These are phyloP conservation scores for Allantophomopsis lycopodina DNA, from an alignment of 2,329 filamentous ascomycete genomes.

Conservation along the genomic window DNA sequence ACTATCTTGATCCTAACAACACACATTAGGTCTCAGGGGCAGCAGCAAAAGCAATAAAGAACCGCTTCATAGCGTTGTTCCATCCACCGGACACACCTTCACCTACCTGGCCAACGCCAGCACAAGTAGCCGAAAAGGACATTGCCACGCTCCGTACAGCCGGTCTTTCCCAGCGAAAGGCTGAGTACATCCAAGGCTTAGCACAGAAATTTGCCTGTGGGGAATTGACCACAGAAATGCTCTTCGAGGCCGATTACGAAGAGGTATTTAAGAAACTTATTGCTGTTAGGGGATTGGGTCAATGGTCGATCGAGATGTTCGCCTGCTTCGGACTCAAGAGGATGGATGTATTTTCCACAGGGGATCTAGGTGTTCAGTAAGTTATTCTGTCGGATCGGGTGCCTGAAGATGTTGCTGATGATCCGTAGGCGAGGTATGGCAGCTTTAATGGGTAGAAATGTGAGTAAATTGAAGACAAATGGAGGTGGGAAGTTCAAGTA, in stretches of 20 bases:
- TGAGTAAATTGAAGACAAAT: conserved; percentile 68
- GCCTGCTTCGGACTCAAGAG: conserved; percentile 89
- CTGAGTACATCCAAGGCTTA: conserved; percentile 83
- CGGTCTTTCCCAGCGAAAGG: conserved; percentile 85
- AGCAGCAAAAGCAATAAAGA: conserved; percentile 79
- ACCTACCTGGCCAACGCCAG: conserved; percentile 57
- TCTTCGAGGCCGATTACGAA: conserved; percentile 70
- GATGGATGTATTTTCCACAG: conserved; percentile 84
- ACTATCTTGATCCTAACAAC: neutral
- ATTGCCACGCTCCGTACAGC: conserved; percentile 65
- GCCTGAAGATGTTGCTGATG: neutral
- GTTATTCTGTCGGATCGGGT: conserved; percentile 14
- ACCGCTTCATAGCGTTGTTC: conserved; percentile 71
- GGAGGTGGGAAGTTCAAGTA: conserved; percentile 93
- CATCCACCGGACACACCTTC: conserved; percentile 14
- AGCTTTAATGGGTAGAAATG: conserved; percentile 68
- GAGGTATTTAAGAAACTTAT: conserved; percentile 72
- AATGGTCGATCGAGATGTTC: conserved; percentile 97
- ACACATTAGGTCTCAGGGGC: conserved; percentile 60
- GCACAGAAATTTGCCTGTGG: conserved; percentile 67
- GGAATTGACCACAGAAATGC: conserved; percentile 61
- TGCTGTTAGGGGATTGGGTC: conserved; percentile 74
- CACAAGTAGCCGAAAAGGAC: conserved; percentile 49
- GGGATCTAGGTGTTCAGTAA: conserved; percentile 82
- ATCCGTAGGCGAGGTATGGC: conserved; percentile 60